phyloP scores from a whole-genome alignment of 257 asterid genomes.

The Solanum ahanhuiri region DNA sequence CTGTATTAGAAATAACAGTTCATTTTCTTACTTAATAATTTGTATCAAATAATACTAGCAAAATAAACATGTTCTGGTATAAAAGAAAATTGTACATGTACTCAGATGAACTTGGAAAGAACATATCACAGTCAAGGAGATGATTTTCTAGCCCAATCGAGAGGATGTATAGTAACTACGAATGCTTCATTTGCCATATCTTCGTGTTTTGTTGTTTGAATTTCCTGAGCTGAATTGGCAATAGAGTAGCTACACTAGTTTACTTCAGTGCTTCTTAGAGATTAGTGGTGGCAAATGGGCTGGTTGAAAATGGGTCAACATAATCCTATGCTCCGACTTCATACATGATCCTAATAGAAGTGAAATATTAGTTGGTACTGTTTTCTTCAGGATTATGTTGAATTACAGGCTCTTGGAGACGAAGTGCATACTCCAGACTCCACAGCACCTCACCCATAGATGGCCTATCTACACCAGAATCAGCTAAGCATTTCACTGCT shows the following conservation, averaged over 20 bases:
- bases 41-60: too few species aligned
- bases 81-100: too few species aligned
- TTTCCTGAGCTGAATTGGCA: too few species aligned
- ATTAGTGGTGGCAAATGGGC: too few species aligned
- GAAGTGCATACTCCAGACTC: neutral
- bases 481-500: neutral
- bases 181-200: neutral
- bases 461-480: neutral
- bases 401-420: slow-evolving; percentile 1
- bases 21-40: too few species aligned
- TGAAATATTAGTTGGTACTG: neutral
- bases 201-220: too few species aligned
- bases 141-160: neutral
- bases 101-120: too few species aligned
- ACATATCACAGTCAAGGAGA: neutral
- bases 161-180: neutral
- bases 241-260: neutral
- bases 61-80: too few species aligned
- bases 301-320: too few species aligned
- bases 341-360: neutral
- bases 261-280: neutral
- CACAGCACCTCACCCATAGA: neutral
- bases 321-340: neutral
- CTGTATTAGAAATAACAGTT: too few species aligned
- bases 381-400: neutral